Conservation (phyloP, 2,329 filamentous ascomycete species). For the Zymoseptoria brevis region DNA sequence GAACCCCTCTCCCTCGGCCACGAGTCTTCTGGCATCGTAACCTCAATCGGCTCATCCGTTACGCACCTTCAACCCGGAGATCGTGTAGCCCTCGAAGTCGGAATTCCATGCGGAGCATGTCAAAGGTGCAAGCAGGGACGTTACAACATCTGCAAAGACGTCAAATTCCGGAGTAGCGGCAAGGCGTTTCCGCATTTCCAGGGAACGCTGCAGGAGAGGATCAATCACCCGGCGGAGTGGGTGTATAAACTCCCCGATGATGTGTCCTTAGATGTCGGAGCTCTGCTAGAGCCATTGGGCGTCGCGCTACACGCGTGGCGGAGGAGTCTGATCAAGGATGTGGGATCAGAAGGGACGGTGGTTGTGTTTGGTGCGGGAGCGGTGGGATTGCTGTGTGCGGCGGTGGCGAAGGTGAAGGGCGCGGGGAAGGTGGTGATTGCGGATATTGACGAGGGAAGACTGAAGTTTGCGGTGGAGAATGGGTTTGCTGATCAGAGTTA, state of each 20-base stretch:
- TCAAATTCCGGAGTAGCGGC: slow-evolving; percentile 52
- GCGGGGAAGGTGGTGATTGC: slow-evolving; percentile 51
- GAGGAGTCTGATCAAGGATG: slow-evolving; percentile 41
- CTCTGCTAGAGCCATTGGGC: slow-evolving; percentile 52
- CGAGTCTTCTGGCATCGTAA: slow-evolving; percentile 71
- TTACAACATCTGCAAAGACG: slow-evolving; percentile 55
- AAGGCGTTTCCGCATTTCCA: slow-evolving; percentile 55
- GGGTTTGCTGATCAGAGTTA: slow-evolving; percentile 41
- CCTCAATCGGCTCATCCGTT: slow-evolving; percentile 53
- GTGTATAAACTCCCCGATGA: slow-evolving; percentile 50
- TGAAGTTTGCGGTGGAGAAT: slow-evolving; percentile 48
- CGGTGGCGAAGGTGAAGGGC: slow-evolving; percentile 47
- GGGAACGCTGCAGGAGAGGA: slow-evolving; percentile 54
- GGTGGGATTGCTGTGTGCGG: slow-evolving; percentile 52
- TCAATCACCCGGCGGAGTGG: slow-evolving; percentile 54
- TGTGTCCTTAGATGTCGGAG: slow-evolving; percentile 49
- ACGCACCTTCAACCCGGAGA: slow-evolving; percentile 61
- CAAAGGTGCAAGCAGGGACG: slow-evolving; percentile 47
- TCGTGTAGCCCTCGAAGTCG: slow-evolving; percentile 86
- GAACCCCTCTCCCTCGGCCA: slow-evolving; percentile 75
- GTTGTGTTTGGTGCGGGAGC: slow-evolving; percentile 55
- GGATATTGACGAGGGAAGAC: slow-evolving; percentile 50
- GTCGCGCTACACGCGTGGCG: slow-evolving; percentile 54
- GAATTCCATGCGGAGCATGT: slow-evolving; percentile 67
- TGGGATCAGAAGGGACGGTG: slow-evolving; percentile 36